A percentile compares a stretch with the other conserved stretches of the same genome.
Evolutionary conservation across 2,329 filamentous ascomycete species (phyloP).

Genomic region (Monilinia polystroma): DNA sequence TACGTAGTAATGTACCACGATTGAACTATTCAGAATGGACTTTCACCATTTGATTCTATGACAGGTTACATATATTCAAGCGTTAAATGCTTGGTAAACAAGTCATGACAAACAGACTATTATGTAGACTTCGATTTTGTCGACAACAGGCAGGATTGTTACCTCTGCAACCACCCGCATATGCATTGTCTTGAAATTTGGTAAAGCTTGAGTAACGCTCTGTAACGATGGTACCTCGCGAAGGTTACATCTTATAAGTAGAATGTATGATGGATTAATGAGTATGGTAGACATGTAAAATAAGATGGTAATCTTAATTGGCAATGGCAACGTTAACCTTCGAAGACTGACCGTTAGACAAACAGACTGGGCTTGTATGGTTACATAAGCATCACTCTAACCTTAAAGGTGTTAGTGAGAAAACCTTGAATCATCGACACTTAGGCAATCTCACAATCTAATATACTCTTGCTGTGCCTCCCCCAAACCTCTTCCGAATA

Average conservation of each 20-base stretch:
- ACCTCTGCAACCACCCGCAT: not conserved
- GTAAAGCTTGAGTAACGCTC: not conserved
- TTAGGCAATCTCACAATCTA: not conserved
- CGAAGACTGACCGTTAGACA: too few species aligned
- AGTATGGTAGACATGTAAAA: not conserved
- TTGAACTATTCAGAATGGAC: not conserved
- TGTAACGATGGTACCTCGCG: not conserved
- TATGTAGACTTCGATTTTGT: not conserved
- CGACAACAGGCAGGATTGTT: not conserved
- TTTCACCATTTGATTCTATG: not conserved
- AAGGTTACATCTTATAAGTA: too few species aligned
- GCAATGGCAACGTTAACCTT: too few species aligned
- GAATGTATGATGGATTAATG: too few species aligned
- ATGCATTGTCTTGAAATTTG: too few species aligned
- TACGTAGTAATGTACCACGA: not conserved
- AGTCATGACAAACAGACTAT: not conserved
- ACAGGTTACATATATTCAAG: not conserved
- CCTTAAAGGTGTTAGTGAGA: not conserved
- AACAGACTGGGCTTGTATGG: too few species aligned
- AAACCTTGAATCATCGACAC: not conserved
- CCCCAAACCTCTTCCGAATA: not conserved
- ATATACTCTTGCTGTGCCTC: not conserved
- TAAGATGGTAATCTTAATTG: not conserved
- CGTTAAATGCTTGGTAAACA: not conserved
- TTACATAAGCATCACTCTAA: not conserved